Conservation (phyloP, 345 rosid species). For the Lumnitzera littorea region DNA sequence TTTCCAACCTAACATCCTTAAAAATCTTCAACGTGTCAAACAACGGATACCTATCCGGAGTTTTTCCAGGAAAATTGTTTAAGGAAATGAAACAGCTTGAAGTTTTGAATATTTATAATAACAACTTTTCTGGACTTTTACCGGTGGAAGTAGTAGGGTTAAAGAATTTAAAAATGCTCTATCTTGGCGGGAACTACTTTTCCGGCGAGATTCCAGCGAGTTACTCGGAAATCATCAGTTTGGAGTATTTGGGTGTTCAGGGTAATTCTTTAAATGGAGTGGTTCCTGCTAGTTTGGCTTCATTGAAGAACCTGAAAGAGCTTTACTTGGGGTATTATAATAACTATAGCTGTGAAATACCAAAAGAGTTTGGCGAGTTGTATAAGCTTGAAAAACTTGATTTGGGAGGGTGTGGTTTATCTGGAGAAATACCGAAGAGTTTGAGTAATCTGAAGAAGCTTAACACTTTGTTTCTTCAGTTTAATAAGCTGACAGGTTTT, state of each 20-base stretch:
- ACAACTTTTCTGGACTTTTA: constrained; percentile 50
- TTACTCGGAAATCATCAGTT: constrained; percentile 54
- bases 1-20: constrained; percentile 50
- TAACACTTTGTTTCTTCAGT: constrained; percentile 61
- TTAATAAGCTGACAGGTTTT: constrained; percentile 57
- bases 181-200: constrained; percentile 74
- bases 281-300: constrained; percentile 49
- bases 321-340: constrained; percentile 60
- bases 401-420: constrained; percentile 57
- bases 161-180: constrained; percentile 47
- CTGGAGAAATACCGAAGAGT: constrained; percentile 67
- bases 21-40: constrained; percentile 55
- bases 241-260: constrained; percentile 61
- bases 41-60: constrained; percentile 34
- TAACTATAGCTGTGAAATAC: constrained; percentile 52
- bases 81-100: constrained; percentile 47
- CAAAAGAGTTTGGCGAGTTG: constrained; percentile 63
- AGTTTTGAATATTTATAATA: constrained; percentile 58
- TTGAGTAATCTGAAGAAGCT: constrained; percentile 48
- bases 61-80: constrained; percentile 53
- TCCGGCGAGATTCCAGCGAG: constrained; percentile 62
- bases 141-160: constrained; percentile 43
- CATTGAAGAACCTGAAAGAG: constrained; percentile 45
- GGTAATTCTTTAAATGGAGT: constrained; percentile 46
- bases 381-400: constrained; percentile 50